Base-by-base conservation (phyloP, 2,329 filamentous ascomycete species). In the Phialocephala sp. region DNA sequence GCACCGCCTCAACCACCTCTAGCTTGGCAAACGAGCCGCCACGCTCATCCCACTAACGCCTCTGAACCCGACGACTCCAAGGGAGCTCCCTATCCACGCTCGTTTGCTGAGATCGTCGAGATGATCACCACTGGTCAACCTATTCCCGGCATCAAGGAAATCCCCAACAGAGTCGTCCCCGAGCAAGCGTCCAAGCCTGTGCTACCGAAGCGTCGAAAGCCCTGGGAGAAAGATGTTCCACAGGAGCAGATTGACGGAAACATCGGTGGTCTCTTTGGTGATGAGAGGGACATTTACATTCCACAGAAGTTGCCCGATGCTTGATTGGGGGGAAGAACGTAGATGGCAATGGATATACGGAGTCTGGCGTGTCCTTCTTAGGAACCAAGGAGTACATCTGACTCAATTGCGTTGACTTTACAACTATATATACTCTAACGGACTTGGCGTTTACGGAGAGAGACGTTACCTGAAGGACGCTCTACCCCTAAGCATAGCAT, bases 121-220 rank as follows among this genome's bases (percentile, higher is more conserved):
- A 85, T 97, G 62, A 91, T 97, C 62, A 91, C 92, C 27, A 89
- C 88, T 35, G 93, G 93, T 61, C 88, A 92, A 72, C 89, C 91
- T 0, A 90, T 97, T 52, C 93, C 93, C 1, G 94, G 94, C 0
- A 96, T 97, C 74, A 89, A 89, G 71, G 87, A 97, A 69, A 94
- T 97, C 61, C 93, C 94, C 4, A 87, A 92, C 71, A 95, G 90
- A 0, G 82, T 97, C 5, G 82, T 94, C 22, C 83, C 88, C 62
- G 90, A 90, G 4, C 86, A 92, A 66, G 89, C 91, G 66, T 85
- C 72, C 8, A 66, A 67, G 24, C 69, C 76, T 0, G 64, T 64
- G 8, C 65, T 68, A 14, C 66, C 68, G 6, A 84, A 80, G 14
- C 83, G 85, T 0, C 80, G 75, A 60, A 88, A 88, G 78, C 94